These are phyloP conservation scores for Septoria petroselini DNA, from an alignment of 2,329 filamentous ascomycete genomes.

Conservation along the genomic window DNA sequence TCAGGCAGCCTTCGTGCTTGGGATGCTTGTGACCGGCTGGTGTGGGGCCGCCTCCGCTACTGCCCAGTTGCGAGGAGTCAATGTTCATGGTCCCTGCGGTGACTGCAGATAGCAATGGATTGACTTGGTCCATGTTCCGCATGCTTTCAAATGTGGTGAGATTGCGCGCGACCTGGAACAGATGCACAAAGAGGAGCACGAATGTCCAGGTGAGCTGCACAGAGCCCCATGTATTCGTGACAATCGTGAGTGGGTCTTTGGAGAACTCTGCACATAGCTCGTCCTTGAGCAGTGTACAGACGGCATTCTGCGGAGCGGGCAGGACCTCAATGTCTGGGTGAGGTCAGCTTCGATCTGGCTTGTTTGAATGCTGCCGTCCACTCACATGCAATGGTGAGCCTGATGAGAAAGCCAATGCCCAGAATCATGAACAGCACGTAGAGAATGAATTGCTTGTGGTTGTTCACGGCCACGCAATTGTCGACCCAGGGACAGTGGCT, in stretches of 20 bases:
- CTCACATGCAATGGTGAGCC: slow-evolving; percentile 68
- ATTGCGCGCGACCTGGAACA: slow-evolving; percentile 85
- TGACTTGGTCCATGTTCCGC: slow-evolving; percentile 61
- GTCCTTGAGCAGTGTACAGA: slow-evolving; percentile 74
- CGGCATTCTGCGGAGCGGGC: slow-evolving; percentile 46
- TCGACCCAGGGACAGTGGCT: slow-evolving; percentile 98
- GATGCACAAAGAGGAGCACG: slow-evolving; percentile 94
- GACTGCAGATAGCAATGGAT: slow-evolving; percentile 69
- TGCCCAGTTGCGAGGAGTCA: slow-evolving; percentile 68
- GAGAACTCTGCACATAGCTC: slow-evolving; percentile 72
- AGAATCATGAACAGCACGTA: slow-evolving; percentile 77
- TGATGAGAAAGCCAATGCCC: slow-evolving; percentile 70
- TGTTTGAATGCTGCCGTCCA: slow-evolving; percentile 28
- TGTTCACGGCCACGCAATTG: slow-evolving; percentile 94
- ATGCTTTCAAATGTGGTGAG: slow-evolving; percentile 98
- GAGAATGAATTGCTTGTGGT: slow-evolving; percentile 90
- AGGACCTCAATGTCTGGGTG: slow-evolving; percentile 41
- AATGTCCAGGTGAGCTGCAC: slow-evolving; percentile 91
- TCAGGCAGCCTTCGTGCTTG: slow-evolving; percentile 64
- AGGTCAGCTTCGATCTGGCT: slow-evolving; percentile 1
- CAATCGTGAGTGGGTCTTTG: slow-evolving; percentile 77
- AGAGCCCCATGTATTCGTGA: slow-evolving; percentile 73
- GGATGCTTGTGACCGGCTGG: slow-evolving; percentile 49
- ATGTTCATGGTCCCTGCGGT: slow-evolving; percentile 64
- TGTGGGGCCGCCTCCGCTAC: slow-evolving; percentile 63